These are phyloP conservation scores for Vinca minor DNA, from an alignment of 257 asterid genomes.

Conservation along the genomic window DNA sequence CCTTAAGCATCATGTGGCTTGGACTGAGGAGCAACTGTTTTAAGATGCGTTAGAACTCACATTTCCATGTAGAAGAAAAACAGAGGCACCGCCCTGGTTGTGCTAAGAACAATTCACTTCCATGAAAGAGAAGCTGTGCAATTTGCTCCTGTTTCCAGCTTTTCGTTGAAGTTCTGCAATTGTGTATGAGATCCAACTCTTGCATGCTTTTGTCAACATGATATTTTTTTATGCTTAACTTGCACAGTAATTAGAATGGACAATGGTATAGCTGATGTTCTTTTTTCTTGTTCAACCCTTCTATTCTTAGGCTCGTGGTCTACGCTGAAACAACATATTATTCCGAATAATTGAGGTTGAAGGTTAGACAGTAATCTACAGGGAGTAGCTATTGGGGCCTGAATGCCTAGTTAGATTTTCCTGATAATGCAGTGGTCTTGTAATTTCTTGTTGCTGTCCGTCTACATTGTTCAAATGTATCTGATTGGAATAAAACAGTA, in stretches of 20 bases:
- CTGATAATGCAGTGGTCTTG: slow-evolving; percentile 6
- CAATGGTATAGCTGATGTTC: not conserved
- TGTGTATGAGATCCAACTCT: not conserved
- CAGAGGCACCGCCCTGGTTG: not conserved
- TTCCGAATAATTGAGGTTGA: slow-evolving; percentile 8
- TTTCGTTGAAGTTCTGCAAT: not conserved
- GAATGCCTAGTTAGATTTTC: not conserved
- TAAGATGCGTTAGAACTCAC: not conserved
- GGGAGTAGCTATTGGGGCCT: not conserved
- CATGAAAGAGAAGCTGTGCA: not conserved
- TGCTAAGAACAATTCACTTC: not conserved
- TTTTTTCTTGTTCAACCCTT: not conserved
- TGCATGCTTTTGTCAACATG: not conserved
- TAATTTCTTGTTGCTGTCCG: slow-evolving; percentile 5
- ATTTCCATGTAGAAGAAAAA: not conserved
- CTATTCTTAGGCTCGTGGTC: slow-evolving; percentile 4
- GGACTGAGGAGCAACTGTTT: not conserved
- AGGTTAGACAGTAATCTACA: not conserved
- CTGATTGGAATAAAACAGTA: slow-evolving; percentile 10
- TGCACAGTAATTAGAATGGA: no score
- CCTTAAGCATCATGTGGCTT: not conserved
- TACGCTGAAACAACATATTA: not conserved
- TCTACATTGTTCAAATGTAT: slow-evolving; percentile 3
- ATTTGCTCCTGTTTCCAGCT: not conserved
- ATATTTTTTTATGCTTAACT: not conserved